Conservation (phyloP, 495 filamentous ascomycete genomes). For the Aspergillus panamensis region DNA sequence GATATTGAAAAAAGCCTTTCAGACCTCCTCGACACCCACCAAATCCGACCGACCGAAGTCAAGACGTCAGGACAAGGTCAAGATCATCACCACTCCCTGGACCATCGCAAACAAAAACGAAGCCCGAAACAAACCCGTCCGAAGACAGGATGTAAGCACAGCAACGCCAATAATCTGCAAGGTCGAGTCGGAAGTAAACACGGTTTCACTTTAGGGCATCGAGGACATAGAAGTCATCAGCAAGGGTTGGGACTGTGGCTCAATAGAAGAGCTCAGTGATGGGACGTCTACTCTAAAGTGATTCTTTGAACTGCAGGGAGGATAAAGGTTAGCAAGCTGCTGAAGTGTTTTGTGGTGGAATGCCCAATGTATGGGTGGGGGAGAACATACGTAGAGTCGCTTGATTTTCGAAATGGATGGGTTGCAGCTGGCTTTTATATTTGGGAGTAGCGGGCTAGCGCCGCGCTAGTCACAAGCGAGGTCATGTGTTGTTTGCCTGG, state of each 20-base stretch:
- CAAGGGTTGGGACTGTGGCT: slow-evolving; percentile 75
- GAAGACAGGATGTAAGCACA: slow-evolving; percentile 21
- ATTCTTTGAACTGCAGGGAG: slow-evolving; percentile 69
- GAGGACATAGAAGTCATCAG: slow-evolving; percentile 67
- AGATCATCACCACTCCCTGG: slow-evolving; percentile 73
- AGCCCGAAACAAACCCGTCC: slow-evolving; percentile 18
- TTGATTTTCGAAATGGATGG: slow-evolving; percentile 38
- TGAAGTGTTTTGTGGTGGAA: slow-evolving; percentile 3
- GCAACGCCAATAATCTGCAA: slow-evolving; percentile 28
- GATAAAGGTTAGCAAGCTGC: slow-evolving; percentile 28
- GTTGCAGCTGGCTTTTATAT: slow-evolving; percentile 26
- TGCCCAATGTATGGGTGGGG: slow-evolving; percentile 36
- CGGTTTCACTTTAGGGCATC: slow-evolving; percentile 68
- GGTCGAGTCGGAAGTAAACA: slow-evolving; percentile 56
- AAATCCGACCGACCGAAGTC: slow-evolving; percentile 62
- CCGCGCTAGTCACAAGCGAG: slow-evolving; percentile 38
- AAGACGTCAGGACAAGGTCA: slow-evolving; percentile 55
- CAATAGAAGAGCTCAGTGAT: slow-evolving; percentile 72
- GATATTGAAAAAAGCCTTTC: slow-evolving; percentile 50
- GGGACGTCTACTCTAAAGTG: slow-evolving; percentile 87
- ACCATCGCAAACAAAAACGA: slow-evolving; percentile 32
- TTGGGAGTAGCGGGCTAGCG: background rate
- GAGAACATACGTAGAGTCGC: slow-evolving; percentile 63
- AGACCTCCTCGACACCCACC: slow-evolving; percentile 69
- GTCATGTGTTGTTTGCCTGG: slow-evolving; percentile 21